These are phyloP conservation scores for Quercus parvula DNA, from an alignment of 306 rosid genomes.

Conservation along the genomic window DNA sequence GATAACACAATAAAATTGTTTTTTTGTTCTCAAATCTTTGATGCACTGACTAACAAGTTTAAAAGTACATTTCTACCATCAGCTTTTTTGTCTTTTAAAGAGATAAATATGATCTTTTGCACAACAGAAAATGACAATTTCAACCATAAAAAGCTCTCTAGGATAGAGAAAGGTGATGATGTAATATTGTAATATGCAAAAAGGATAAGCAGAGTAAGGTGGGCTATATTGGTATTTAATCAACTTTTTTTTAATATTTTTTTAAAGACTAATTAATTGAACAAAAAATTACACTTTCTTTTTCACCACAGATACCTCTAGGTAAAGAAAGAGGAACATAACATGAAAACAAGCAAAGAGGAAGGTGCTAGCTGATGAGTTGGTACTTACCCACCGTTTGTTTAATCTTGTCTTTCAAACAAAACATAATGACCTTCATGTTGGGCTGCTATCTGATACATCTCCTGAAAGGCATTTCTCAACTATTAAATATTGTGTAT, in stretches of 20 bases:
- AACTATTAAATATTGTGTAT: constrained; percentile 42
- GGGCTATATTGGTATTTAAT: background rate
- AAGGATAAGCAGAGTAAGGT: no score
- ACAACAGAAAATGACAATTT: background rate
- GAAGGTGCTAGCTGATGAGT: background rate
- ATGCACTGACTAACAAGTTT: background rate
- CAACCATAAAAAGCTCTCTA: background rate
- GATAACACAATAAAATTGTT: background rate
- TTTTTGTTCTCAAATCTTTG: background rate
- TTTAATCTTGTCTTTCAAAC: constrained; percentile 58
- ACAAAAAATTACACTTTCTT: background rate
- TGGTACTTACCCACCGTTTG: constrained; percentile 47
- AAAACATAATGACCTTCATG: constrained; percentile 36
- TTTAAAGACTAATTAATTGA: background rate
- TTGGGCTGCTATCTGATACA: constrained; percentile 33
- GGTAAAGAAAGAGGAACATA: background rate
- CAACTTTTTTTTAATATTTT: background rate
- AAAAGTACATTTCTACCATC: background rate
- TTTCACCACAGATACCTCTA: background rate
- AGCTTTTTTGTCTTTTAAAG: background rate
- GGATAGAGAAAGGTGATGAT: background rate
- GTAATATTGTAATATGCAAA: background rate
- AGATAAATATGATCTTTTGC: background rate
- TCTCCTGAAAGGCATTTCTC: constrained; percentile 70
- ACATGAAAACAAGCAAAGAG: background rate